Evolutionary conservation across 306 rosid species (phyloP).

Genomic region (Ammopiptanthus mongolicus): DNA sequence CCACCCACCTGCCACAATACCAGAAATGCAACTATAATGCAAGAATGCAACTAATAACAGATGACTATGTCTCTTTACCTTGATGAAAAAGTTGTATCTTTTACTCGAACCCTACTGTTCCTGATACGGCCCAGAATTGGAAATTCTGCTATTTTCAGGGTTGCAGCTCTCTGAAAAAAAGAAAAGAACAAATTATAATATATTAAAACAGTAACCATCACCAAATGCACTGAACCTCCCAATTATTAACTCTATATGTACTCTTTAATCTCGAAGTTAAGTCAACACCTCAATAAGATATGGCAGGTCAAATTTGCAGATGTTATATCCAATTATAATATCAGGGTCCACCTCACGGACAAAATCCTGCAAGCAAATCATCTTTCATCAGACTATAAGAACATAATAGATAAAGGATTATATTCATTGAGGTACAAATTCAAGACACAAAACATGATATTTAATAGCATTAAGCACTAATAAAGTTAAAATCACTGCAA

Average conservation of each 20-base stretch:
- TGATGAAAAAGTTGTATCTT: slow-evolving; percentile 93
- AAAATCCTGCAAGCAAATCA: slow-evolving; percentile 60
- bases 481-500: background rate
- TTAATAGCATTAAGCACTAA: slow-evolving; percentile 1
- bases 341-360: slow-evolving; percentile 89
- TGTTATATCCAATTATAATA: slow-evolving; percentile 94
- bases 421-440: background rate
- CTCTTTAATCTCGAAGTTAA: slow-evolving; percentile 8
- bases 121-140: slow-evolving; percentile 84
- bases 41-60: slow-evolving; percentile 12
- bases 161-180: slow-evolving; percentile 68
- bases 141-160: slow-evolving; percentile 79
- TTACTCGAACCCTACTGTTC: slow-evolving; percentile 85
- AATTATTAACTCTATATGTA: background rate
- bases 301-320: slow-evolving; percentile 96
- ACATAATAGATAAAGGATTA: background rate
- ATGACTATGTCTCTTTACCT: slow-evolving; percentile 46
- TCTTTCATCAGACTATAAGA: slow-evolving; percentile 19
- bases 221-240: background rate
- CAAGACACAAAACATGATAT: background rate
- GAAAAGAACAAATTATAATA: slow-evolving; percentile 16
- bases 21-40: slow-evolving; percentile 6
- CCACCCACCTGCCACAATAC: background rate
- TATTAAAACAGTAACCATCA: slow-evolving; percentile 5
- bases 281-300: slow-evolving; percentile 80